Evolutionary conservation across 139 green algal species (phyloP).

Genomic region (Deuterostichococcus epilithicus): DNA sequence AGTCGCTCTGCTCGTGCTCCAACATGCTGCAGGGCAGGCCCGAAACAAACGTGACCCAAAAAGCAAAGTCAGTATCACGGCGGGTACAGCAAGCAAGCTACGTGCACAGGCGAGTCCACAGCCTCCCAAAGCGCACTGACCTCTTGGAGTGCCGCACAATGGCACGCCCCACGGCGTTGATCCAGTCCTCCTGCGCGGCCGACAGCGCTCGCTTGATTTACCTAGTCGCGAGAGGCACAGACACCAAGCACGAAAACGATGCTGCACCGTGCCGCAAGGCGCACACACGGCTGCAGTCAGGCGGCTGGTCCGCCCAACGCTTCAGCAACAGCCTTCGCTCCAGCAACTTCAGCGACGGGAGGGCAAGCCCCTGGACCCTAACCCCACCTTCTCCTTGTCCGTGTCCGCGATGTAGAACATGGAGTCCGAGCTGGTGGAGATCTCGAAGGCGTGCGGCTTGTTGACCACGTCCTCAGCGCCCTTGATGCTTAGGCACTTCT

Average conservation of each 20-base stretch:
- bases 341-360: too few relatives aligned
- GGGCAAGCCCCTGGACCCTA: too few relatives aligned
- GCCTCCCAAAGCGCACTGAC: constrained; percentile 14
- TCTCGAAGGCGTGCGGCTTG: constrained; percentile 94
- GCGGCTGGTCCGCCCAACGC: too few relatives aligned
- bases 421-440: constrained; percentile 73
- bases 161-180: constrained; percentile 92
- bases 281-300: too few relatives aligned
- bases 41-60: not conserved
- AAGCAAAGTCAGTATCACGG: not conserved
- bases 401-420: constrained; percentile 94
- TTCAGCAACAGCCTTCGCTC: too few relatives aligned
- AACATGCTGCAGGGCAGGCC: constrained; percentile 43
- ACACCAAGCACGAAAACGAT: too few relatives aligned
- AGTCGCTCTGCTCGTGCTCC: constrained; percentile 62
- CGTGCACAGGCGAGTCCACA: not conserved
- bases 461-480: constrained; percentile 95
- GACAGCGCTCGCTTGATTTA: too few relatives aligned
- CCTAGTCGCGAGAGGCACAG: too few relatives aligned
- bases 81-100: not conserved
- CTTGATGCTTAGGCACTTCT: constrained; percentile 95
- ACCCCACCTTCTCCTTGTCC: constrained; percentile 79
- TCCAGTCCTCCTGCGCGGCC: constrained; percentile 99
- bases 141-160: constrained; percentile 90
- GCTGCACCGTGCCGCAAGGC: too few relatives aligned